Base-by-base conservation (phyloP, 1,284 basidiomycete genomes). In the Austroboletus novae-zelandiae region DNA sequence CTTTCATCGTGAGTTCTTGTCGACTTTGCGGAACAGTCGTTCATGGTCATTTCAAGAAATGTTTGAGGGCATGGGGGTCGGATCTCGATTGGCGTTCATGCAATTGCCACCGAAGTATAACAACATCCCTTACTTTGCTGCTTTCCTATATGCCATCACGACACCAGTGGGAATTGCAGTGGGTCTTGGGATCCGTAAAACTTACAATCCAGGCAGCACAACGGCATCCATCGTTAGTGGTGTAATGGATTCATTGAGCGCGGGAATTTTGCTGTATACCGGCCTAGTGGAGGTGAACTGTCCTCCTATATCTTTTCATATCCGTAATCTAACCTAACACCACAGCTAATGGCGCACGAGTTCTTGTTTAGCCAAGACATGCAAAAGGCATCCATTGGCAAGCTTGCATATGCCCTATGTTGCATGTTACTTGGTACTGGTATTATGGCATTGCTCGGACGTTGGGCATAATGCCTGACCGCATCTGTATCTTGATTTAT, bases 241-340 rank as follows among this genome's bases (percentile, higher is more conserved):
- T 20, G 72, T 91, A 1, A 77, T 98, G 60, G 94, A 98, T 65
- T 80, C 93, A 10, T 70, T 92, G 41, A 94, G 90, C 50, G 80
- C 91, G 0, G 95, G 95, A 4, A 93, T 98, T 61, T 71, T 98
- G 48, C 74, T 96, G 14, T 98, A 96, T 70, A 96, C 94, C 0
- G 94, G 89, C 46, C 75, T 95, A 27, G 93, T 95, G 29, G 93
- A 96, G 81, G 84, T 87, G 60, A 40, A 69, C 25, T 15, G 18
- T 36, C 8, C 13, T 0, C 2, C 5, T 25, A 29, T 5, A n/a
- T 40, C n/a, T 13, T 27, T 15, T 20, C 30, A 7, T 2, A 23
- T 14, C 11, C 47, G 14, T 35, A 17, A 14, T 34, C 49, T 53
- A 39, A 50, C 45, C 27, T 35, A 18, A 15, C 45, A 40, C 37